Base-by-base conservation (phyloP, 331 rosid species). In the Cydonia oblonga region DNA sequence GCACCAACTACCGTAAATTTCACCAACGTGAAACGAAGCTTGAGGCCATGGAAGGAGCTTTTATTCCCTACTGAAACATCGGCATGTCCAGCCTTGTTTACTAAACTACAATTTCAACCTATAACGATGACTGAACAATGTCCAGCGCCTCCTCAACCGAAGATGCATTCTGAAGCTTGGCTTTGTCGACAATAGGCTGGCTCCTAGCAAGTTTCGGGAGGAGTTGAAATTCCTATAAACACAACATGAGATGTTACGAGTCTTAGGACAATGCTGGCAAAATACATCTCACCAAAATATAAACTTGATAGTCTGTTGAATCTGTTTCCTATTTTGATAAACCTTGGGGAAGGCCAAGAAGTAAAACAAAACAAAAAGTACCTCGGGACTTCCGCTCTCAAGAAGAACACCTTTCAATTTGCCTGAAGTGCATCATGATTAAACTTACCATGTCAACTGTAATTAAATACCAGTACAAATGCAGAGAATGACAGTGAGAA, bases 301-400 rank as follows among this genome's bases (percentile, higher is more conserved):
- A n/a, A n/a, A n/a, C n/a, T n/a, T n/a, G n/a, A n/a, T n/a, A n/a
- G n/a, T n/a, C n/a, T n/a, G n/a, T n/a, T n/a, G n/a, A n/a, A n/a
- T n/a, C n/a, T n/a, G n/a, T n/a, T n/a, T n/a, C n/a, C n/a, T n/a
- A n/a, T n/a, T n/a, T n/a, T n/a, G n/a, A n/a, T n/a, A 35, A 16
- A 46, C 9, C 20, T 5, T 46, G 0, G 53, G 53, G 53, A 46
- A 22, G 13, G 8, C 2, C 10, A 38, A 33, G 2, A n/a, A 11
- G 46, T 64, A 49, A 15, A 26, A 52, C 33, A 74, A 8, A 30
- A 32, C 9, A 30, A 10, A 24, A 38, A 28, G 46, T 90, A 93
- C 98, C 97, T 89, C 91, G 6, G 96, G 77, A 68, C 91, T 93
- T 75, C 96, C 98, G 54, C 96, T 93, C 84, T 93, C 96, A 69